Evolutionary conservation across 176 grass and related monocot genomes (phyloP).

Genomic region (Carex littledalei): DNA sequence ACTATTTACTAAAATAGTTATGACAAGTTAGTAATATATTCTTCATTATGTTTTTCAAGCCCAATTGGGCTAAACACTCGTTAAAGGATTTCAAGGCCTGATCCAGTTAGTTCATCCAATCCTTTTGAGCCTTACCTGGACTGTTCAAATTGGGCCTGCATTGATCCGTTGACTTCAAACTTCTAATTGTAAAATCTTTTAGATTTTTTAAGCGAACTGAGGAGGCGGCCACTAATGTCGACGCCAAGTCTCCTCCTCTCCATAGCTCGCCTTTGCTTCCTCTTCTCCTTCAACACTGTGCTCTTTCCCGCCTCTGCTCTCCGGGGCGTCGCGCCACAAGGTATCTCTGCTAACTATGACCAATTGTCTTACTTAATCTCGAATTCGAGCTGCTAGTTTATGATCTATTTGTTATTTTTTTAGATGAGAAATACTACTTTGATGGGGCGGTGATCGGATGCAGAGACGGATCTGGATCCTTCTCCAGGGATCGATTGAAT

Average conservation of each 20-base stretch:
- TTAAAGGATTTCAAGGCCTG: not conserved
- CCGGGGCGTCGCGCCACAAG: slow-evolving; percentile 50
- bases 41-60: too few species aligned
- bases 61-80: too few species aligned
- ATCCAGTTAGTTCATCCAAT: not conserved
- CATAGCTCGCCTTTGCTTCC: slow-evolving; percentile 32
- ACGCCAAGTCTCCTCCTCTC: slow-evolving; percentile 26
- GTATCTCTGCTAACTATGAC: not conserved
- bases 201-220: not conserved
- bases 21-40: too few species aligned
- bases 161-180: not conserved
- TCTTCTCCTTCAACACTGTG: slow-evolving; percentile 29
- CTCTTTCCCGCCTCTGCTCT: slow-evolving; percentile 32
- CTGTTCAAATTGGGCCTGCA: not conserved
- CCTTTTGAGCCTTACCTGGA: not conserved
- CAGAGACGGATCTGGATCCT: slow-evolving; percentile 69
- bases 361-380: not conserved
- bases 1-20: too few species aligned
- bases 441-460: slow-evolving; percentile 57
- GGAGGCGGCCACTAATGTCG: slow-evolving; percentile 20
- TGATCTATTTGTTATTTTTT: slow-evolving; percentile 18
- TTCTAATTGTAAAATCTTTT: not conserved
- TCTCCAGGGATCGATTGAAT: slow-evolving; percentile 61
- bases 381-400: not conserved
- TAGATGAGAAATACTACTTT: slow-evolving; percentile 87